Conservation (phyloP, 345 rosid species). For the Corchorus olitorius region DNA sequence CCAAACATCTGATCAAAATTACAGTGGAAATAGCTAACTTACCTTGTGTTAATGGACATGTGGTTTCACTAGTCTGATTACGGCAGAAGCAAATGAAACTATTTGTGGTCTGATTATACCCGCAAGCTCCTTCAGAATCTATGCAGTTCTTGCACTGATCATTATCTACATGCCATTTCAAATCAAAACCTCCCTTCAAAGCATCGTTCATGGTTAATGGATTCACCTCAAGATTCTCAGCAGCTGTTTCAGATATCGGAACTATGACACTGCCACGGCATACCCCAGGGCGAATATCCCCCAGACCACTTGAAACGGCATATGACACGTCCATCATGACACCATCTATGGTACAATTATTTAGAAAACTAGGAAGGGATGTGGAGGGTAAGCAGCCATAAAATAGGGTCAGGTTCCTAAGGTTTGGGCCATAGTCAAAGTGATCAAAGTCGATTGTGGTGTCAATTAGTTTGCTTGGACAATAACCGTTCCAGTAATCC, state of each 20-base stretch:
- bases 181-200: conserved; percentile 25
- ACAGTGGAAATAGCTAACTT: not conserved
- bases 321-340: not conserved
- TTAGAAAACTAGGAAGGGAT: not conserved
- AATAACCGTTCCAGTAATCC: conserved; percentile 21
- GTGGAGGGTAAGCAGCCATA: not conserved
- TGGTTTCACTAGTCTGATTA: conserved; percentile 16
- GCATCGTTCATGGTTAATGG: not conserved
- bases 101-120: conserved; percentile 3
- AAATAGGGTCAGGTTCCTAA: conserved; percentile 7
- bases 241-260: conserved; percentile 11
- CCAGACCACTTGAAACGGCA: not conserved
- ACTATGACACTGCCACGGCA: not conserved
- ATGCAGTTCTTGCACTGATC: conserved; percentile 15
- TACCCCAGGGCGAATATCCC: not conserved
- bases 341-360: not conserved
- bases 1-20: not conserved
- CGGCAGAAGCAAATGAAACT: conserved; percentile 31
- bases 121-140: conserved; percentile 21
- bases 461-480: conserved; percentile 10
- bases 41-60: conserved; percentile 26
- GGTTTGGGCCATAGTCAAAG: not conserved
- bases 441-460: not conserved
- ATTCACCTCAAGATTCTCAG: conserved; percentile 12
- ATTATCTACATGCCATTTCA: conserved; percentile 13